Percentiles rank a stretch among this genome's conserved stretches.
Conservation (phyloP, 1,139 yeast genomes). For the Tardiomyces blankii region DNA sequence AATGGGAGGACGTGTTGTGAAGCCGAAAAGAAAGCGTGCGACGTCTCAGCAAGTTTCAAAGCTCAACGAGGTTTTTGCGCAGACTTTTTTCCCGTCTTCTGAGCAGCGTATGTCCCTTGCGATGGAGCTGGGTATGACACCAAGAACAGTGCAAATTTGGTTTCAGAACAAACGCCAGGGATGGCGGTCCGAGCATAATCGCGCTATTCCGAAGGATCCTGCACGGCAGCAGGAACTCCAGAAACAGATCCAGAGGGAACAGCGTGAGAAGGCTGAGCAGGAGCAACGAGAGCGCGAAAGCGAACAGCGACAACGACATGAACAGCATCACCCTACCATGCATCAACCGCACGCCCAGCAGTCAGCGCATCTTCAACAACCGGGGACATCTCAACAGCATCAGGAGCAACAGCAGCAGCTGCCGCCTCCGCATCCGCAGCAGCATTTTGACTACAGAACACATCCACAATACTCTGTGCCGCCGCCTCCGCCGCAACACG, state of each 20-base stretch:
- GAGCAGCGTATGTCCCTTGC: constrained; percentile 26
- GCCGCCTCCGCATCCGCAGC: no score
- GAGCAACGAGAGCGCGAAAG: not conserved
- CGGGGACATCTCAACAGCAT: not conserved
- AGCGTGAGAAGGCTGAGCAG: not conserved
- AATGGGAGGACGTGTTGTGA: constrained; percentile 9
- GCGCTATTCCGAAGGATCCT: constrained; percentile 18
- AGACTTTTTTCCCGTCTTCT: constrained; percentile 28
- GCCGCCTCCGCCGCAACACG: no score
- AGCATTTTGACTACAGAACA: no score
- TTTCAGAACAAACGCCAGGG: constrained; percentile 29
- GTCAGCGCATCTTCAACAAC: not conserved
- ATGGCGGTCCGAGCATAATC: constrained; percentile 24
- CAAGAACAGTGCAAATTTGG: constrained; percentile 31
- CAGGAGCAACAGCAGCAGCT: no score
- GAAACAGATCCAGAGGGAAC: not conserved
- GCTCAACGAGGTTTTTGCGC: constrained; percentile 24
- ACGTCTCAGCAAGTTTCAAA: constrained; percentile 24
- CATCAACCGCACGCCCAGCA: not conserved
- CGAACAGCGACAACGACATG: not conserved
- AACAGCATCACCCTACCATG: not conserved
- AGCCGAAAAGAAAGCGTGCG: constrained; percentile 28
- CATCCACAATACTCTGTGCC: no score
- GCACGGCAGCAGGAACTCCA: not conserved
- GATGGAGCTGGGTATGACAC: constrained; percentile 29